phyloP scores from a whole-genome alignment of 352 stramenopile genomes.

The Pythium guiyangense region DNA sequence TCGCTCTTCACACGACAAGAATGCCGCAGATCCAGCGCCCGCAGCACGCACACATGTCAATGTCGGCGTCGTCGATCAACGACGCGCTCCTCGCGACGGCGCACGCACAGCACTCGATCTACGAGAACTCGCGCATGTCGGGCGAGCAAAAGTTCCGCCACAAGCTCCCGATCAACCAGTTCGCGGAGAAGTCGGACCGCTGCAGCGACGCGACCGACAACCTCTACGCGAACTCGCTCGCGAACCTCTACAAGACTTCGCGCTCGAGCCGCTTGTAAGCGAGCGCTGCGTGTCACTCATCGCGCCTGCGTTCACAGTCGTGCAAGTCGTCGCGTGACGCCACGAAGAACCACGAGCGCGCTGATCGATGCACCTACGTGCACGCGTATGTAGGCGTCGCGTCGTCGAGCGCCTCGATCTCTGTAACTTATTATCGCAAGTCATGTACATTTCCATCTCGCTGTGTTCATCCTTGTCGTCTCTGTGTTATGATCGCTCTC shows the following conservation, averaged over 20 bases:
- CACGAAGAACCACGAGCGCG: background rate
- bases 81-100: slow-evolving; percentile 8
- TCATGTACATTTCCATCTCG: too few relatives aligned
- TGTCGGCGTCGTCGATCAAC: slow-evolving; percentile 10
- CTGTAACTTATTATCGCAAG: too few relatives aligned
- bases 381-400: too few relatives aligned
- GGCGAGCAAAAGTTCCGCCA: slow-evolving; percentile 40
- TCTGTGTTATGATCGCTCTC: too few relatives aligned
- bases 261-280: slow-evolving; percentile 35
- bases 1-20: background rate
- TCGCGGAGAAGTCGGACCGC: slow-evolving; percentile 30
- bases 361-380: too few relatives aligned
- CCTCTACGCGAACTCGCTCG: slow-evolving; percentile 40
- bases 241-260: slow-evolving; percentile 33
- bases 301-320: background rate
- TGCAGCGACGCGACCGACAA: slow-evolving; percentile 41
- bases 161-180: slow-evolving; percentile 33
- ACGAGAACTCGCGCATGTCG: slow-evolving; percentile 49
- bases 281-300: too few relatives aligned
- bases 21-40: slow-evolving; percentile 9
- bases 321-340: too few relatives aligned
- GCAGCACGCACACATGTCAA: slow-evolving; percentile 1
- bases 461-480: too few relatives aligned
- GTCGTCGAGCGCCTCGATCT: too few relatives aligned
- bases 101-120: slow-evolving; percentile 35